Evolutionary conservation across 2,329 filamentous ascomycete species (phyloP).

Genomic region (Fusarium annulatum): DNA sequence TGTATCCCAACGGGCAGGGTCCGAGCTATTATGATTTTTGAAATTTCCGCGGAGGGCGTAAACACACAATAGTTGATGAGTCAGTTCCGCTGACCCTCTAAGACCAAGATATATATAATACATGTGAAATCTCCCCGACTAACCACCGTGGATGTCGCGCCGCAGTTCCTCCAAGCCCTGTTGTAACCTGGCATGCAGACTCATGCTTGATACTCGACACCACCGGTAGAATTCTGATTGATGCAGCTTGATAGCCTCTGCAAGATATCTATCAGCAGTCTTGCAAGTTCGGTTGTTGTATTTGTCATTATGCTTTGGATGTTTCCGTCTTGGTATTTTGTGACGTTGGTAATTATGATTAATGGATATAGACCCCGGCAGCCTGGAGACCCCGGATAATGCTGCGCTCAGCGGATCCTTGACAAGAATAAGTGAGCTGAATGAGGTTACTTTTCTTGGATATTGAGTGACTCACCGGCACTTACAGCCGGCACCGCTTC

Average conservation of each 20-base stretch:
- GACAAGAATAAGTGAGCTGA: not conserved
- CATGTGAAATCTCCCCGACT: not conserved
- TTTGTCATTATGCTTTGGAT: not conserved
- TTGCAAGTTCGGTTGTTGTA: not conserved
- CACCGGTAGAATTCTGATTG: not conserved
- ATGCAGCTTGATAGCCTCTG: not conserved
- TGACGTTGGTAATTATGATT: not conserved
- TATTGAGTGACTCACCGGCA: slow-evolving; percentile 5
- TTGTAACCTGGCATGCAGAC: not conserved
- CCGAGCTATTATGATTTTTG: slow-evolving; percentile 34
- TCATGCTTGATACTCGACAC: not conserved
- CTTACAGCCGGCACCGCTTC: not conserved
- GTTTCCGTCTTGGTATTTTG: not conserved
- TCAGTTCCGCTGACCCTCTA: not conserved
- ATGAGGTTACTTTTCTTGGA: rapidly evolving
- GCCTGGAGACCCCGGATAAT: slow-evolving; percentile 4
- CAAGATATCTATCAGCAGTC: too few relatives aligned
- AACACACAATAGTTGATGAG: not conserved
- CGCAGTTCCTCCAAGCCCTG: not conserved
- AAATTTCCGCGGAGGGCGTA: not conserved
- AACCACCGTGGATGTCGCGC: not conserved
- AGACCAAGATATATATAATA: not conserved
- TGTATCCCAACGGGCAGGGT: not conserved
- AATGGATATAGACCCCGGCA: not conserved
- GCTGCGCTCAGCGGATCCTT: slow-evolving; percentile 9